phyloP scores from a whole-genome alignment of 352 stramenopile species.

The Pythium coloratum region DNA sequence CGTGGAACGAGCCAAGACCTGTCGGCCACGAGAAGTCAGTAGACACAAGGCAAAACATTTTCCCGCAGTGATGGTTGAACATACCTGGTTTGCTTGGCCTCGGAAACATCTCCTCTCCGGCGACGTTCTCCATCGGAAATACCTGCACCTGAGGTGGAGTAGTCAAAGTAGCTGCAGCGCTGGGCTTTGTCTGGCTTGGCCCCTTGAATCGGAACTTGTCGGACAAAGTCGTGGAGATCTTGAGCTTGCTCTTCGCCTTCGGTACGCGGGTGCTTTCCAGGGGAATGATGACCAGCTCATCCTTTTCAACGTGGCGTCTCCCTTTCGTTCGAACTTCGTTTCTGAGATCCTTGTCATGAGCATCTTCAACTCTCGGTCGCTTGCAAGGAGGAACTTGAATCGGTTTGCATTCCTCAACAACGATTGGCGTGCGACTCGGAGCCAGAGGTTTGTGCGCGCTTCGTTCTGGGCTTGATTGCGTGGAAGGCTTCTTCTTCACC shows the following conservation, averaged over 20 bases:
- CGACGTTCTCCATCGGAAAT: background rate
- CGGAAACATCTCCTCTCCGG: background rate
- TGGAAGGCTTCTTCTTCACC: constrained; percentile 12
- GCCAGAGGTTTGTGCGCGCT: background rate
- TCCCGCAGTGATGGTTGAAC: background rate
- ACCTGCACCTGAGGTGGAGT: background rate
- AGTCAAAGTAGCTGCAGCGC: background rate
- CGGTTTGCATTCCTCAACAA: background rate
- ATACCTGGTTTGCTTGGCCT: background rate
- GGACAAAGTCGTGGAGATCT: constrained; percentile 2
- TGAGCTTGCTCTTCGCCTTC: background rate
- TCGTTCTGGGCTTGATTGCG: background rate
- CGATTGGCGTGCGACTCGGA: background rate
- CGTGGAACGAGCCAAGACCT: background rate
- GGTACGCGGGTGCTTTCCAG: background rate
- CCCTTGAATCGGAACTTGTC: constrained; percentile 24
- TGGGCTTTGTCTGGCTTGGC: background rate
- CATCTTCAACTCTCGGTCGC: background rate
- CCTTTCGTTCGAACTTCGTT: background rate
- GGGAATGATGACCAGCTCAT: background rate
- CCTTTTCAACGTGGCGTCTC: too few species aligned
- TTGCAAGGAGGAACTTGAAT: background rate
- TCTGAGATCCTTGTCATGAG: background rate
- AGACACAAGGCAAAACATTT: too few species aligned
- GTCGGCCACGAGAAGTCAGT: background rate